These are phyloP conservation scores for Ogataea methylovora DNA, from an alignment of 805 yeast species.

Conservation along the genomic window DNA sequence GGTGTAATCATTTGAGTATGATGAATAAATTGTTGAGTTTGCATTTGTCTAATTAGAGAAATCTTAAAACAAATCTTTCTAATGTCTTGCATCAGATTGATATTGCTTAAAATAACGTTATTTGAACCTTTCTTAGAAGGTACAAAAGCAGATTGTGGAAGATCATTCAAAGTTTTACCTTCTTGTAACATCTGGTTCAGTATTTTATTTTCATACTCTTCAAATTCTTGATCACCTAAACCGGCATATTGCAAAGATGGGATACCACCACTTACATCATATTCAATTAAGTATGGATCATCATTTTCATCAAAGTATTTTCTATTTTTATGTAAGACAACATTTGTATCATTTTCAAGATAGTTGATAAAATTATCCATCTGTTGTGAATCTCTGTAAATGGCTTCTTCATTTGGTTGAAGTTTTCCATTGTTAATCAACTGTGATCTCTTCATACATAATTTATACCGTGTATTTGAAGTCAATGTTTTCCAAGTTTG, in stretches of 20 bases:
- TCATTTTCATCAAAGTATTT: constrained; percentile 42
- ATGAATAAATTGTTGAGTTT: constrained; percentile 69
- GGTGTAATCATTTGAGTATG: constrained; percentile 69
- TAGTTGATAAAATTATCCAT: constrained; percentile 57
- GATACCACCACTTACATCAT: constrained; percentile 73
- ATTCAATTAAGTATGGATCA: constrained; percentile 68
- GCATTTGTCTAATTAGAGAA: constrained; percentile 83
- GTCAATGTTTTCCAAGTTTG: constrained; percentile 82
- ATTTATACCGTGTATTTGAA: constrained; percentile 69
- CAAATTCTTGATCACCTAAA: constrained; percentile 36
- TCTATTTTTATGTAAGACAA: constrained; percentile 27
- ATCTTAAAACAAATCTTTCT: constrained; percentile 85
- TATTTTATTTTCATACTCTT: constrained; percentile 35
- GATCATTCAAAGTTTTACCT: constrained; percentile 25
- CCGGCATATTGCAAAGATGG: constrained; percentile 60
- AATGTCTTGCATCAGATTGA: constrained; percentile 78
- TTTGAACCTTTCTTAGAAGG: constrained; percentile 50
- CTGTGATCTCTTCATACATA: constrained; percentile 60
- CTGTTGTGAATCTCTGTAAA: constrained; percentile 53
- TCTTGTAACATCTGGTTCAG: constrained; percentile 28
- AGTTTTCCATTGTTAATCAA: constrained; percentile 55
- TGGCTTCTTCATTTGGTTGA: constrained; percentile 63
- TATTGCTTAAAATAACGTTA: constrained; percentile 53
- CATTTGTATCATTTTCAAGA: constrained; percentile 26
- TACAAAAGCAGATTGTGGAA: constrained; percentile 32